Conservation (phyloP, 108 stramenopile species). For the Skeletonema potamos region DNA sequence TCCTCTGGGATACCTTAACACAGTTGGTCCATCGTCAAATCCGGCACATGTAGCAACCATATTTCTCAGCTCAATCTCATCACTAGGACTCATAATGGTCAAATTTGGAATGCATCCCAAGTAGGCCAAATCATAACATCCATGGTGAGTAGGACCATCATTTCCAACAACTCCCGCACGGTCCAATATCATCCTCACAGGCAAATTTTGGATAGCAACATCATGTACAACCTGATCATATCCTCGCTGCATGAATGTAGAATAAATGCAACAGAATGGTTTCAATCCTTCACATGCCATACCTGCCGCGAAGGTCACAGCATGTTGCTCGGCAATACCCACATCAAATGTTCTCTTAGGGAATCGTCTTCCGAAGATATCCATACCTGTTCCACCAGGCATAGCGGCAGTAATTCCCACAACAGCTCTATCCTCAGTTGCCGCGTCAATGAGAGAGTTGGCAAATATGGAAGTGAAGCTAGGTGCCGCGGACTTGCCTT, state of each 20-base stretch:
- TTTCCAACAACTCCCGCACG: constrained; percentile 96
- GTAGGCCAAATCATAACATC: constrained; percentile 92
- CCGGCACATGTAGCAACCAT: constrained; percentile 92
- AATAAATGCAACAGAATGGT: constrained; percentile 97
- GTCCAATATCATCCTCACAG: constrained; percentile 94
- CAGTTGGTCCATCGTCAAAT: constrained; percentile 88
- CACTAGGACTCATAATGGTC: constrained; percentile 94
- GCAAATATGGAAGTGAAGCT: constrained; percentile 95
- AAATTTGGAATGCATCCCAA: constrained; percentile 93
- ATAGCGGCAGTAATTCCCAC: constrained; percentile 98
- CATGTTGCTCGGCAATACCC: constrained; percentile 98
- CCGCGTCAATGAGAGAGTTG: constrained; percentile 88
- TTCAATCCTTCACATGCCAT: constrained; percentile 97
- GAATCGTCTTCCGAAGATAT: constrained; percentile 94
- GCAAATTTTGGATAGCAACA: constrained; percentile 95
- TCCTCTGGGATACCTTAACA: constrained; percentile 91
- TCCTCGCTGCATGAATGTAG: constrained; percentile 96
- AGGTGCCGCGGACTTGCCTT: constrained; percentile 67
- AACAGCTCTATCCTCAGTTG: constrained; percentile 88
- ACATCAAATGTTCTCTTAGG: constrained; percentile 98
- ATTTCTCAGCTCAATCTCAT: constrained; percentile 94
- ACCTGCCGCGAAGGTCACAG: constrained; percentile 95
- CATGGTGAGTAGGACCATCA: constrained; percentile 97
- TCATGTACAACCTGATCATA: constrained; percentile 98
- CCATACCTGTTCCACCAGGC: constrained; percentile 99